phyloP scores from a whole-genome alignment of 2,329 filamentous ascomycete species.

The Fusarium mundagurra region DNA sequence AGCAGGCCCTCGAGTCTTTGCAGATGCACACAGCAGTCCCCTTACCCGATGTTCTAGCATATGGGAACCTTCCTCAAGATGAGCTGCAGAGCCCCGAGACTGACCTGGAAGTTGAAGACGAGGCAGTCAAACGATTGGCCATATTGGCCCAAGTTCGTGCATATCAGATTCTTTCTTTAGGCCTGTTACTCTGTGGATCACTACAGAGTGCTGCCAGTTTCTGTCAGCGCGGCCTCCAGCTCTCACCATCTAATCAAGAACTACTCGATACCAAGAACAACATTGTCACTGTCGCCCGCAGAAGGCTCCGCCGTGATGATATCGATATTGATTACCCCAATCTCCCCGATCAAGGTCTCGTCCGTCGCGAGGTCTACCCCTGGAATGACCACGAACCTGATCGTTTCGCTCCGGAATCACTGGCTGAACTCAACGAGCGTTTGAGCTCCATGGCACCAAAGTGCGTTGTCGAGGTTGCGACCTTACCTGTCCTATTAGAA shows the following conservation, averaged over 20 bases:
- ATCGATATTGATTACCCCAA: conserved; percentile 58
- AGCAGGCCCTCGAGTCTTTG: conserved; percentile 68
- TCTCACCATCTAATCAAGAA: conserved; percentile 64
- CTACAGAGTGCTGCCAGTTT: conserved; percentile 74
- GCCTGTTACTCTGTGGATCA: conserved; percentile 72
- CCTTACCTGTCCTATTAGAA: conserved; percentile 76
- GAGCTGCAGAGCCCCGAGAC: conserved; percentile 47
- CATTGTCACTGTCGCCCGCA: conserved; percentile 63
- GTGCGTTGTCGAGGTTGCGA: conserved; percentile 79
- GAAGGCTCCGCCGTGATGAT: conserved; percentile 57
- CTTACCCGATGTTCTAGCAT: conserved; percentile 57
- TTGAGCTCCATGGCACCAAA: conserved; percentile 78
- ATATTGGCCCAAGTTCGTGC: conserved; percentile 63
- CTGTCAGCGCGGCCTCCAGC: conserved; percentile 67
- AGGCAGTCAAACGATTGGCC: conserved; percentile 54
- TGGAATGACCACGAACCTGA: conserved; percentile 77
- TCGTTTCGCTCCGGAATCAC: conserved; percentile 73
- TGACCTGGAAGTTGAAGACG: conserved; percentile 47
- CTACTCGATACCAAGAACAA: conserved; percentile 63
- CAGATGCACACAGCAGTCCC: conserved; percentile 46
- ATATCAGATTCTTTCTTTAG: conserved; percentile 67
- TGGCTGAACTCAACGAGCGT: conserved; percentile 76
- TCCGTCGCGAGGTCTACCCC: conserved; percentile 75
- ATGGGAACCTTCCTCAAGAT: conserved; percentile 54
- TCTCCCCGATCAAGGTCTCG: conserved; percentile 75